phyloP scores from a whole-genome alignment of 768 basidiomycete genomes.

The Pluteus cervinus region DNA sequence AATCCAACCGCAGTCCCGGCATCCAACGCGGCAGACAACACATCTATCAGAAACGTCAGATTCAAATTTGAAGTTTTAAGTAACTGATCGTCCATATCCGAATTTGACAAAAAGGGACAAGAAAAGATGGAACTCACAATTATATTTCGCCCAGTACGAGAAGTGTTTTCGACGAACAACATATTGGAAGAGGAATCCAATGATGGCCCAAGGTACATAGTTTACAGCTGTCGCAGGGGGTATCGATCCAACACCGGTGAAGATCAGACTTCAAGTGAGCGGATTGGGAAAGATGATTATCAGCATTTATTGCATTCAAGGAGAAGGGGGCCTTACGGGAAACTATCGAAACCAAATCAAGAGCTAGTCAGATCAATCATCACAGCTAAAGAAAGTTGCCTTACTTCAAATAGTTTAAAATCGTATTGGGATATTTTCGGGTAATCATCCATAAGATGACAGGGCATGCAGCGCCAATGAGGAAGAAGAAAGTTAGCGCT shows the following conservation, averaged over 20 bases:
- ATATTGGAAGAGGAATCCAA: conserved; percentile 76
- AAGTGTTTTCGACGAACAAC: conserved; percentile 62
- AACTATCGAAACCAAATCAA: conserved; percentile 22
- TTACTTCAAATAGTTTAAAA: conserved; percentile 64
- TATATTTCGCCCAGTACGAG: conserved; percentile 74
- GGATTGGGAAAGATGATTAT: conserved; percentile 1
- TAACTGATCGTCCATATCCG: no score
- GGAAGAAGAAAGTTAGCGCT: conserved; percentile 67
- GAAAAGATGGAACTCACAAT: conserved; percentile 40
- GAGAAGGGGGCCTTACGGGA: conserved; percentile 31
- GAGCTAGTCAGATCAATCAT: conserved; percentile 1
- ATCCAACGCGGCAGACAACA: conserved; percentile 71
- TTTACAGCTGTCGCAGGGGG: conserved; percentile 86
- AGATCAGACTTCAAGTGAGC: conserved; percentile 69
- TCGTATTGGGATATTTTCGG: conserved; percentile 55
- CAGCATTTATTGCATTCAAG: conserved; percentile 6
- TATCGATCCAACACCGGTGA: conserved; percentile 61
- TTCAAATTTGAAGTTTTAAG: no score
- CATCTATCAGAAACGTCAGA: conserved; percentile 49
- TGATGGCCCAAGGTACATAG: conserved; percentile 72
- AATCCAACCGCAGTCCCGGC: conserved; percentile 64
- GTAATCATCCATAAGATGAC: conserved; percentile 56
- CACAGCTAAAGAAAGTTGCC: conserved; percentile 15
- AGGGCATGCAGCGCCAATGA: conserved; percentile 64
- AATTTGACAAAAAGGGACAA: neutral